Evolutionary conservation across 352 stramenopile genomes (phyloP).

Genomic region (Globisporangium yorkense): DNA sequence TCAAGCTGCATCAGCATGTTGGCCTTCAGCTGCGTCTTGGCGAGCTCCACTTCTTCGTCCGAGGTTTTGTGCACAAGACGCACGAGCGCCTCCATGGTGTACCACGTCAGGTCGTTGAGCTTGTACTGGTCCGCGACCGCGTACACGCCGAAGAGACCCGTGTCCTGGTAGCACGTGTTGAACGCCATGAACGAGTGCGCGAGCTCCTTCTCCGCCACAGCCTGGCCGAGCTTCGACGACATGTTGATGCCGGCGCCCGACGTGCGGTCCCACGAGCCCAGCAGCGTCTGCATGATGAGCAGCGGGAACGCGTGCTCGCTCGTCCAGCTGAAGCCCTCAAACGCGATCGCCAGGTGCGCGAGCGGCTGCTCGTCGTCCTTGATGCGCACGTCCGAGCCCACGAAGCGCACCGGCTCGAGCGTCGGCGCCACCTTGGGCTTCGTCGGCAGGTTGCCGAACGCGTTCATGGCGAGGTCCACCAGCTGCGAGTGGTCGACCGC

Average conservation of each 20-base stretch:
- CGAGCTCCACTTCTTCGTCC: slow-evolving; percentile 96
- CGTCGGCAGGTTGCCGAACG: slow-evolving; percentile 93
- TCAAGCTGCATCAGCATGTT: slow-evolving; percentile 99
- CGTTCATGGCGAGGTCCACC: slow-evolving; percentile 95
- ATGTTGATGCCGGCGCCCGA: slow-evolving; percentile 93
- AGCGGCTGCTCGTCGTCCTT: slow-evolving; percentile 85
- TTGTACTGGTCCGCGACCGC: slow-evolving; percentile 93
- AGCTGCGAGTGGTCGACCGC: slow-evolving; percentile 96
- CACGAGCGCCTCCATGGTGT: slow-evolving; percentile 94
- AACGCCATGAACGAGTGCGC: slow-evolving; percentile 98
- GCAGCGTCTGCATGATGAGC: slow-evolving; percentile 96
- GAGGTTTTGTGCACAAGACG: slow-evolving; percentile 94
- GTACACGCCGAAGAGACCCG: slow-evolving; percentile 99
- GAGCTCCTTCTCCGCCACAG: slow-evolving; percentile 94
- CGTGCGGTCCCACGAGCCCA: slow-evolving; percentile 90
- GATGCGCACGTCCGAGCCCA: slow-evolving; percentile 90
- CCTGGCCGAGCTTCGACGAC: slow-evolving; percentile 95
- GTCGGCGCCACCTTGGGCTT: slow-evolving; percentile 60
- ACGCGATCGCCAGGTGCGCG: slow-evolving; percentile 96
- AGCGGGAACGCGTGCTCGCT: slow-evolving; percentile 97
- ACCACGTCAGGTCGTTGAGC: slow-evolving; percentile 93
- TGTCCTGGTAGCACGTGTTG: slow-evolving; percentile 99
- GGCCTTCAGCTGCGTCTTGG: slow-evolving; percentile 99
- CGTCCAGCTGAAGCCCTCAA: slow-evolving; percentile 98
- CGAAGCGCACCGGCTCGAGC: slow-evolving; percentile 77